phyloP scores from a whole-genome alignment of 208 protist genomes.

The Leishmania tarentolae region DNA sequence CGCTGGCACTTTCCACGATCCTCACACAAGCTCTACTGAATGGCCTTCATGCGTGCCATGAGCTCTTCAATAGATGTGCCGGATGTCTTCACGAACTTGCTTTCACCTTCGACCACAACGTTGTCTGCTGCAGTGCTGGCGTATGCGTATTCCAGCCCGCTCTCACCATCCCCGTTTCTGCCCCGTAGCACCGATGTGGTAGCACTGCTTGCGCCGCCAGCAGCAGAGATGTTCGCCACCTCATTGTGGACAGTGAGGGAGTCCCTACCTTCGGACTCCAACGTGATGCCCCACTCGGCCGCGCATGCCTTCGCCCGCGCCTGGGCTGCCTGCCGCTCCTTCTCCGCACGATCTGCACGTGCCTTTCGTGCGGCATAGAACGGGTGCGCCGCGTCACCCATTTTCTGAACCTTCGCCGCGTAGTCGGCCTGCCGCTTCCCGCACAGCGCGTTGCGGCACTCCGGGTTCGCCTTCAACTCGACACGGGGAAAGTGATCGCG shows the following conservation, averaged over 20 bases:
- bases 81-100: conserved; percentile 23
- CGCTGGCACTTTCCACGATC: not conserved
- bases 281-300: conserved; percentile 83
- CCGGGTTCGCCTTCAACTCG: conserved; percentile 90
- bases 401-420: conserved; percentile 25
- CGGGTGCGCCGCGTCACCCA: conserved; percentile 59
- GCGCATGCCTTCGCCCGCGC: conserved; percentile 54
- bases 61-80: conserved; percentile 59
- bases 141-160: conserved; percentile 52
- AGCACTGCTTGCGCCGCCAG: not conserved
- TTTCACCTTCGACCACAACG: conserved; percentile 1
- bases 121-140: conserved; percentile 4
- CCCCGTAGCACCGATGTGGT: not conserved
- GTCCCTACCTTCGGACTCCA: conserved; percentile 47
- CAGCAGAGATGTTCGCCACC: not conserved
- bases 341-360: conserved; percentile 43
- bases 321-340: conserved; percentile 39
- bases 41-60: conserved; percentile 68
- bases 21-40: conserved; percentile 26
- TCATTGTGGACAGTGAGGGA: conserved; percentile 23
- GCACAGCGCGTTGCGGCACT: conserved; percentile 84
- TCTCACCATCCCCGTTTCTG: conserved; percentile 2
- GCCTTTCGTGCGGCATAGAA: conserved; percentile 53
- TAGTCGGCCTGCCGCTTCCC: conserved; percentile 75
- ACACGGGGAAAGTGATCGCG: conserved; percentile 94